Evolutionary conservation across 345 rosid genomes (phyloP).

Genomic region (Dovyalis caffra): DNA sequence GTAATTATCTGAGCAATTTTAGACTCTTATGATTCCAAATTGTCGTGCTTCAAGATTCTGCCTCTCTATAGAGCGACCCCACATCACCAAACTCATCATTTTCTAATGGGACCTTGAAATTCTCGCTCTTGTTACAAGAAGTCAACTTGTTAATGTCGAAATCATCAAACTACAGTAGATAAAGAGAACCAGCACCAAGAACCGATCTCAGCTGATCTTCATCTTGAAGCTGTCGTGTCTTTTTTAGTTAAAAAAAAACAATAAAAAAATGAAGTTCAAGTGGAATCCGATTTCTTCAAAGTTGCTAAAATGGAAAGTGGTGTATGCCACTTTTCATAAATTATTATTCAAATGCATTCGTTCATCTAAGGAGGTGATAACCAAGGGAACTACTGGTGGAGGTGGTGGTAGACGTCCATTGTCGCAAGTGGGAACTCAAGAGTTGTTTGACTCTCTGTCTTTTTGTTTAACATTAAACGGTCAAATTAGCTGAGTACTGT

Average conservation of each 20-base stretch:
- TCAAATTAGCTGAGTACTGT: not conserved
- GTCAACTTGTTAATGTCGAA: not conserved
- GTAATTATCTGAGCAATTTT: constrained; percentile 2
- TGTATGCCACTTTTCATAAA: constrained; percentile 6
- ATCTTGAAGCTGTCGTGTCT: not conserved
- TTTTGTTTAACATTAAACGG: not conserved
- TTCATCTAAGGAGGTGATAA: too few relatives aligned
- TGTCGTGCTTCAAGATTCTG: constrained; percentile 8
- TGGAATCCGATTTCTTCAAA: constrained; percentile 10
- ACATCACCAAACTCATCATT: not conserved
- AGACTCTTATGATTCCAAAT: not conserved
- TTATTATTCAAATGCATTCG: not conserved
- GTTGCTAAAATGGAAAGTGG: not conserved
- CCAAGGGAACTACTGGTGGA: not conserved
- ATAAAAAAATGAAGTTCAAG: not conserved
- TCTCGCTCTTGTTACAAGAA: not conserved
- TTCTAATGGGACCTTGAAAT: constrained; percentile 1
- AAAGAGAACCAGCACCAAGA: not conserved
- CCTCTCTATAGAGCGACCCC: constrained; percentile 6
- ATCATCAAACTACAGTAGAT: not conserved
- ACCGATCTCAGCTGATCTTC: not conserved
- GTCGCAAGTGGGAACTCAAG: not conserved
- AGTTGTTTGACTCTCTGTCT: not conserved
- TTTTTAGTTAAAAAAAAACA: not conserved
- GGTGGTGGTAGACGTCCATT: too few relatives aligned